Percentiles rank a stretch among this genome's conserved stretches.
These are phyloP conservation scores for Opeltia flavorubescens DNA, from an alignment of 495 filamentous ascomycete species.

Conservation along the genomic window DNA sequence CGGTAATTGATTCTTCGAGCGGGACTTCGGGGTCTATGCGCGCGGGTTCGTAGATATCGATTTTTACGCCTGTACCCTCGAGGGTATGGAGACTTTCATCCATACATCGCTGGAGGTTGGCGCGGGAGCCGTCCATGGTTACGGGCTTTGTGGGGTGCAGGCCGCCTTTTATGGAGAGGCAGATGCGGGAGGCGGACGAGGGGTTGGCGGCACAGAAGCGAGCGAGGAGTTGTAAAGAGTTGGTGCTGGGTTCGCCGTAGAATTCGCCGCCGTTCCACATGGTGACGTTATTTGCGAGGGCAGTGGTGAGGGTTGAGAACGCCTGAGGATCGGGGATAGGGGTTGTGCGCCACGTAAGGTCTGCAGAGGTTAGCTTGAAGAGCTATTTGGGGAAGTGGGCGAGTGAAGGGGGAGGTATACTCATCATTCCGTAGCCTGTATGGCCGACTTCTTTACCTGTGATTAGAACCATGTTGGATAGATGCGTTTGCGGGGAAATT, in stretches of 20 bases:
- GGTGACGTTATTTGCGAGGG: conserved; percentile 51
- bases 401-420: conserved; percentile 7
- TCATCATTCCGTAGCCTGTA: conserved; percentile 48
- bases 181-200: conserved; percentile 43
- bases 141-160: conserved; percentile 18
- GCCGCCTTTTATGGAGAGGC: conserved; percentile 45
- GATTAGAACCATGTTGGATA: conserved; percentile 24
- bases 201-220: conserved; percentile 48
- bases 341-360: conserved; percentile 58
- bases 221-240: conserved; percentile 44
- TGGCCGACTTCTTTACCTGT: conserved; percentile 35
- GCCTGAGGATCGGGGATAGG: conserved; percentile 45
- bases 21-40: conserved; percentile 52
- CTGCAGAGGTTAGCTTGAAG: conserved; percentile 35
- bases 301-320: conserved; percentile 52
- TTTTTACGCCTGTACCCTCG: conserved; percentile 47
- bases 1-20: conserved; percentile 40
- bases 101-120: conserved; percentile 48
- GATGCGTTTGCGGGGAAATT: no score
- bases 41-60: conserved; percentile 73
- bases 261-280: conserved; percentile 76
- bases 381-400: background rate
- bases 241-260: conserved; percentile 58
- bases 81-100: conserved; percentile 45
- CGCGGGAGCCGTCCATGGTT: conserved; percentile 44